These are phyloP conservation scores for Mycosphaerelloides madeirae DNA, from an alignment of 2,329 filamentous ascomycete species.

Conservation along the genomic window DNA sequence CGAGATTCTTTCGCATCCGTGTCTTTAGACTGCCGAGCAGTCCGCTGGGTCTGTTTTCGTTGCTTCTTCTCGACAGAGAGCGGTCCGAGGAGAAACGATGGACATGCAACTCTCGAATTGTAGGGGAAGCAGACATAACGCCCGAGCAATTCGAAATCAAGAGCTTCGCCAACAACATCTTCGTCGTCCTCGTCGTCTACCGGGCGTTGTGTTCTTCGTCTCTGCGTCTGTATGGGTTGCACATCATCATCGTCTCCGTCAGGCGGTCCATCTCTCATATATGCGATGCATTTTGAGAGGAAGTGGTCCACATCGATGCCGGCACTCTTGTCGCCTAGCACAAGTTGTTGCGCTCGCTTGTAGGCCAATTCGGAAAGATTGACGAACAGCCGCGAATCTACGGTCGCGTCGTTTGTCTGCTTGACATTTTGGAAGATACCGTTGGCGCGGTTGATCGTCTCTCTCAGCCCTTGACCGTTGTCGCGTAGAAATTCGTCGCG, in stretches of 20 bases:
- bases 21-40: conserved; percentile 64
- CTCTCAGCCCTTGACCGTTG: conserved; percentile 50
- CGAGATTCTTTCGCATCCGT: conserved; percentile 63
- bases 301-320: conserved; percentile 89
- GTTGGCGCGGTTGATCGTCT: conserved; percentile 34
- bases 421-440: conserved; percentile 63
- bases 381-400: conserved; percentile 83
- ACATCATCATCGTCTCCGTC: conserved; percentile 49
- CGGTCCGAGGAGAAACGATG: conserved; percentile 82
- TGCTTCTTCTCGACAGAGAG: conserved; percentile 82
- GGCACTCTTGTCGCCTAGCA: conserved; percentile 65
- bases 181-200: conserved; percentile 56
- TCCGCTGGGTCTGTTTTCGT: conserved; percentile 65
- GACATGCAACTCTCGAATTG: conserved; percentile 68
- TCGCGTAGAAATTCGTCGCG: conserved; percentile 65
- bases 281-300: conserved; percentile 80
- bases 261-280: conserved; percentile 66
- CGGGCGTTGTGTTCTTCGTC: conserved; percentile 16
- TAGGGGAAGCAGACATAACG: conserved; percentile 68
- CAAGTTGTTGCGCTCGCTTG: conserved; percentile 70
- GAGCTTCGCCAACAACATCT: conserved; percentile 65
- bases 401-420: conserved; percentile 84
- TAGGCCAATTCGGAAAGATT: conserved; percentile 73
- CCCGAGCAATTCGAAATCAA: conserved; percentile 84
- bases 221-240: conserved; percentile 16